Evolutionary conservation across 192 early-diverging fungal genomes (phyloP), one percentile per base, ranked within the genome.

Genomic region (Mortierella claussenii): DNA sequence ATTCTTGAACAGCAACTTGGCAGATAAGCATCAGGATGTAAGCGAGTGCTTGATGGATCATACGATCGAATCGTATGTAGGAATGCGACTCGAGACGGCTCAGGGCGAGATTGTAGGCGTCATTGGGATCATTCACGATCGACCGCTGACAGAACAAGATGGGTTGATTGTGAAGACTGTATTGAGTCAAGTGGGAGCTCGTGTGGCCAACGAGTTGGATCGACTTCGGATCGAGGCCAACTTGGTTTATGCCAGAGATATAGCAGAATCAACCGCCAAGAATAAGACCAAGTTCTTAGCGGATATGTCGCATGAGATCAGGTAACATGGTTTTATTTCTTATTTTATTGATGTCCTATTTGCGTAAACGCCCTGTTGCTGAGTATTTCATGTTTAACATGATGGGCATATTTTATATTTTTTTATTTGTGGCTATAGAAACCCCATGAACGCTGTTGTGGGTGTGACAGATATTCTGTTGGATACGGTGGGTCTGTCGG

Each of bases 391-490:
- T 31, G 18, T 43, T 51, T 55, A n/a, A n/a, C n/a, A n/a, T n/a
- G n/a, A n/a, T n/a, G n/a, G n/a, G n/a, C n/a, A n/a, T n/a, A n/a
- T n/a, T n/a, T n/a, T n/a, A n/a, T 40, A 10, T 40, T 40, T 40
- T 40, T 43, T 6, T 49, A 23, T 34, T 52, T 37, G 11, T 43
- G 32, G 10, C 17, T 20, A 28, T 66, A 83, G 84, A 55, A 86
- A 82, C n/a, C 84, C 84, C 7, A 86, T 86, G 84, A 83, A 83
- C 67, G 84, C 84, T 6, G 84, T 86, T 30, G 83, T 86, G 27
- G 84, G 82, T 4, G 61, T 86, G 32, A 86, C 84, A 0, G 82
- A 86, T 56, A 68, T 86, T 27, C 68, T 86, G 24, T 53, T 86
- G 28, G 84, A 86, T 56, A 79, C 80, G 24, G 64, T 36, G 0